A percentile compares a stretch with the other conserved stretches of the same genome.
These are phyloP conservation scores for Chlorella sp. DNA, from an alignment of 139 green algal species.

Conservation along the genomic window DNA sequence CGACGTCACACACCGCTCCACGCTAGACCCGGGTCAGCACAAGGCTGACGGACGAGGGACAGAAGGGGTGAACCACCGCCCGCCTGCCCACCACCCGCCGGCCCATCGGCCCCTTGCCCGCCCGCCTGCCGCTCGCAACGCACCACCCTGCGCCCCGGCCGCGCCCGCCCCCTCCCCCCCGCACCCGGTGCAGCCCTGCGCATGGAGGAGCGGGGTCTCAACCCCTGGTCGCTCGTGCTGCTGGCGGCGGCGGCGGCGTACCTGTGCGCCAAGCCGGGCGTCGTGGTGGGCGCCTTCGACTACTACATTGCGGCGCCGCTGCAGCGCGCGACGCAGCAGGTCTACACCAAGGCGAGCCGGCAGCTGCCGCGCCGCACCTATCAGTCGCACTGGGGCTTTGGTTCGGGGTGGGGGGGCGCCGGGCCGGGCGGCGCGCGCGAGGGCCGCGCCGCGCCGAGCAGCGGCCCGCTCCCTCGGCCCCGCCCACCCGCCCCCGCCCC, in stretches of 20 bases:
- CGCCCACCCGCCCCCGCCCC: neutral
- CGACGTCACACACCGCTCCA: conserved; percentile 79
- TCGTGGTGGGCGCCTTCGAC: conserved; percentile 79
- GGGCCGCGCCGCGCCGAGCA: too few relatives aligned
- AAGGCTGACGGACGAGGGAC: neutral
- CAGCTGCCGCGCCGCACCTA: too few relatives aligned
- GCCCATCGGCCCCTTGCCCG: conserved; percentile 84
- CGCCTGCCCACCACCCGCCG: conserved; percentile 44
- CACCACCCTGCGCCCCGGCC: too few relatives aligned
- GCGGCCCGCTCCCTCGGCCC: too few relatives aligned
- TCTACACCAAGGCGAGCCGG: conserved; percentile 29
- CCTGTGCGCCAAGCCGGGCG: conserved; percentile 71
- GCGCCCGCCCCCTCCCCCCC: too few relatives aligned
- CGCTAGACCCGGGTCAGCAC: too few relatives aligned
- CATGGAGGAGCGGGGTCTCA: conserved; percentile 69
- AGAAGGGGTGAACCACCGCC: neutral
- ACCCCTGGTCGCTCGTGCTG: conserved; percentile 60
- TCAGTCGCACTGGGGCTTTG: neutral
- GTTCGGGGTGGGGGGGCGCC: neutral
- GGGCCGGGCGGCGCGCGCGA: neutral
- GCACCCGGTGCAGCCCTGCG: too few relatives aligned
- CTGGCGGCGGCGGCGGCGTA: conserved; percentile 57
- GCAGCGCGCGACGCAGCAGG: conserved; percentile 38
- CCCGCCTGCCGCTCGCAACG: too few relatives aligned
- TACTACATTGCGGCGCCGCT: conserved; percentile 77